phyloP scores from a whole-genome alignment of 768 basidiomycete genomes.

The Boletus bicolor region DNA sequence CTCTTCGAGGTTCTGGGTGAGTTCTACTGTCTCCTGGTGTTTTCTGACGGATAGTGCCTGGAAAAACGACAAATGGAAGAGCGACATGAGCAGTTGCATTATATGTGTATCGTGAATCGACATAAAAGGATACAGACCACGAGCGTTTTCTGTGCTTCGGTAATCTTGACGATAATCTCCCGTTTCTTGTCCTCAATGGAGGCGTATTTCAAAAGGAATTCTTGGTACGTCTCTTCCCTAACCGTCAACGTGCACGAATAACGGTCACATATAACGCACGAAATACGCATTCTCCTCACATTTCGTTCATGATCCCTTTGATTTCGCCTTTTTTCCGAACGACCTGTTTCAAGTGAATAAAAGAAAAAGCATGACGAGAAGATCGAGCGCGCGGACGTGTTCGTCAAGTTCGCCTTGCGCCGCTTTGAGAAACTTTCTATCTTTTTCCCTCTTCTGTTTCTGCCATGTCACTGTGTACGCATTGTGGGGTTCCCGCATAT shows the following conservation, averaged over 20 bases:
- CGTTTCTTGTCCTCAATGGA: slow-evolving; percentile 28
- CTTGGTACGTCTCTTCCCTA: slow-evolving; percentile 27
- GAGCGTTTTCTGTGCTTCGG: slow-evolving; percentile 22
- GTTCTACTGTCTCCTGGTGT: slow-evolving; percentile 27
- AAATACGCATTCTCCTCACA: slow-evolving; percentile 21
- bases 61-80: background rate
- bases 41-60: slow-evolving; percentile 27
- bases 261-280: slow-evolving; percentile 1
- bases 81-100: too few relatives aligned
- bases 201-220: slow-evolving; percentile 24
- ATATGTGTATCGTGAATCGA: background rate
- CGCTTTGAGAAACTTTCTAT: slow-evolving; percentile 21
- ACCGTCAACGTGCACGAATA: background rate
- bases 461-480: slow-evolving; percentile 29
- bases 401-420: slow-evolving; percentile 25
- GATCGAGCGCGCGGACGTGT: slow-evolving; percentile 12
- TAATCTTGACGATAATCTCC: slow-evolving; percentile 24
- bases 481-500: background rate
- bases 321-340: slow-evolving; percentile 19
- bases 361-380: background rate
- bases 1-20: slow-evolving; percentile 22
- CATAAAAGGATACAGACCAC: slow-evolving; percentile 16
- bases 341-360: slow-evolving; percentile 16
- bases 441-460: slow-evolving; percentile 28
- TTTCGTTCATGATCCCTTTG: slow-evolving; percentile 17